phyloP scores from a whole-genome alignment of 2,329 filamentous ascomycete genomes.

The Monosporascus sp. region DNA sequence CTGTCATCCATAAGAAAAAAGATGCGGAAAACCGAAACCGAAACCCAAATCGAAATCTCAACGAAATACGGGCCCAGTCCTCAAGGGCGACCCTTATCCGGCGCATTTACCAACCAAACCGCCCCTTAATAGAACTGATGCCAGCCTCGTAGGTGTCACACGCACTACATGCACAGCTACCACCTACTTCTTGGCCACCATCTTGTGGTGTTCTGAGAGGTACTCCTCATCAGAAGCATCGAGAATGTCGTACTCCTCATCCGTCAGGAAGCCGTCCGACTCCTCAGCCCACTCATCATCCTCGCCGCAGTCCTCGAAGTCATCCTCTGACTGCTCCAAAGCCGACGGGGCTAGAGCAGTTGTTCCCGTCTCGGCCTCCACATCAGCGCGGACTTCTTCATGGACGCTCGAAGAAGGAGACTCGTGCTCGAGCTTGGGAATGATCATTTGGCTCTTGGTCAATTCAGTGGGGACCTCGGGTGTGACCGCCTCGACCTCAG shows the following conservation, averaged over 20 bases:
- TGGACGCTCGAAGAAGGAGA: slow-evolving; percentile 79
- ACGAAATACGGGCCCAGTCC: not conserved
- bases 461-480: slow-evolving; percentile 10
- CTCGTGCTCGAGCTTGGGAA: slow-evolving; percentile 93
- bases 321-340: slow-evolving; percentile 37
- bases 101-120: not conserved
- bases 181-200: slow-evolving; percentile 18
- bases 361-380: slow-evolving; percentile 41
- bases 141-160: not conserved
- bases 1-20: not conserved
- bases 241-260: slow-evolving; percentile 96
- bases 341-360: slow-evolving; percentile 27
- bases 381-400: slow-evolving; percentile 51
- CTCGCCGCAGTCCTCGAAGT: slow-evolving; percentile 47
- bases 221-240: slow-evolving; percentile 91
- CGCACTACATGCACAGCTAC: slow-evolving; percentile 1
- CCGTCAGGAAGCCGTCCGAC: slow-evolving; percentile 81
- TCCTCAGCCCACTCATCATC: slow-evolving; percentile 58
- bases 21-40: not conserved
- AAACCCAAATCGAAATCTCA: not conserved
- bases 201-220: slow-evolving; percentile 48
- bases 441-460: slow-evolving; percentile 74
- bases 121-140: not conserved
- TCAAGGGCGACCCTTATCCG: not conserved
- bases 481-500: slow-evolving; percentile 14